Evolutionary conservation across 257 asterid genomes (phyloP), one percentile per base, ranked within the genome.

Genomic region (Schizonepeta tenuifolia): DNA sequence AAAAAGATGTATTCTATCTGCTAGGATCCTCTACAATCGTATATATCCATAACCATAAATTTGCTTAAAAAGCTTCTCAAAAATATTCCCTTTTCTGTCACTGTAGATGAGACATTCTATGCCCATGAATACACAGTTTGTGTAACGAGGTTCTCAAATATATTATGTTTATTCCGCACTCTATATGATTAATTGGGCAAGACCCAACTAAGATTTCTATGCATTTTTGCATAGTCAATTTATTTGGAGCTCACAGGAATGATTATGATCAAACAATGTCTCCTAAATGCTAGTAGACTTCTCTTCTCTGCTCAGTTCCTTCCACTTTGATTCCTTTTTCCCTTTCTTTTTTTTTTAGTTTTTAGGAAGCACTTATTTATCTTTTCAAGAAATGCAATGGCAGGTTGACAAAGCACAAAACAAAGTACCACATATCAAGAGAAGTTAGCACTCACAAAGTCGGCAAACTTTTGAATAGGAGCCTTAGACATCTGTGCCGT

Each of bases 401-500:
- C 18, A 72, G n/a, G 12, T 44, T 40, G 17, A 73, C 36, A 64
- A 57, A 59, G n/a, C 62, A 51, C 15, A 69, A 57, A 65, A 54
- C 44, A 35, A 53, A 59, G 43, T 58, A 64, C 43, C 65, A 67
- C 20, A 67, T 38, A 54, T 24, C 38, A 51, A 75, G 61, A 64
- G 67, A 67, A 56, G 49, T 69, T 54, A 22, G 56, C 67, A 87
- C 98, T 95, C 77, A 95, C 99, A 81, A 65, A 88, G 70, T 95
- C 99, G 3, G 99, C 98, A 59, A 90, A 95, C 85, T 92, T 92
- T 76, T 95, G 99, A 82, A 95, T 95, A 68, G 99, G 99, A 65
- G 99, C 99, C 82, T 92, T 92, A 65, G 99, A 95, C 99, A 95
- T 95, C 89, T 95, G 99, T 1, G 99, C 99, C 15, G 96, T 85